Conservation (phyloP, 371 early-diverging fungal genomes). For the Nematocida sp. region DNA sequence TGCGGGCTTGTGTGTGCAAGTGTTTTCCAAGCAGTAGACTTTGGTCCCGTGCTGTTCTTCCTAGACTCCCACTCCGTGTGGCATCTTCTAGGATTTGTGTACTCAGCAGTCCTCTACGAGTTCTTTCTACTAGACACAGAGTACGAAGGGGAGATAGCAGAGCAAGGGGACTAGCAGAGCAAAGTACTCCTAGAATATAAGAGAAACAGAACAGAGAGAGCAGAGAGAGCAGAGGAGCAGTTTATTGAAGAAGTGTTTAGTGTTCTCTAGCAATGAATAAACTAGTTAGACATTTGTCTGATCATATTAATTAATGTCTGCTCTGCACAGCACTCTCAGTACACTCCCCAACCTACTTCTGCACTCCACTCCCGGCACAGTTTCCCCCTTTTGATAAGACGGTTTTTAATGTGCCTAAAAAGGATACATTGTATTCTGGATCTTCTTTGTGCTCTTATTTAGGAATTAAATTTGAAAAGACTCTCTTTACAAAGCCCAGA, state of each 20-base stretch:
- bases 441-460: too few species aligned
- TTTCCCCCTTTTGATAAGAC: too few species aligned
- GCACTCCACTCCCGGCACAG: too few species aligned
- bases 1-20: background rate
- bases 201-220: background rate
- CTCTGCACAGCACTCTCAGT: too few species aligned
- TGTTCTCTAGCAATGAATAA: background rate
- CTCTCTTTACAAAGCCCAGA: too few species aligned
- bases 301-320: too few species aligned
- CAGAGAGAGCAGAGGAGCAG: background rate
- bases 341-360: too few species aligned
- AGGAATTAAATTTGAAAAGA: too few species aligned
- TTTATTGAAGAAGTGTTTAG: background rate
- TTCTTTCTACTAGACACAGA: slow-evolving; percentile 12
- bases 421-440: too few species aligned
- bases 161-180: background rate
- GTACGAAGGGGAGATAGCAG: background rate
- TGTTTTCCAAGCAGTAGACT: slow-evolving; percentile 30
- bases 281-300: too few species aligned
- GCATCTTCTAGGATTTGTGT: slow-evolving; percentile 34
- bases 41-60: slow-evolving; percentile 41
- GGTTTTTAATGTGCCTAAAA: too few species aligned
- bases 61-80: slow-evolving; percentile 42
- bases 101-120: background rate
- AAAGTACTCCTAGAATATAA: background rate